Conservation (phyloP, 768 basidiomycete species). For the Russula compacta region DNA sequence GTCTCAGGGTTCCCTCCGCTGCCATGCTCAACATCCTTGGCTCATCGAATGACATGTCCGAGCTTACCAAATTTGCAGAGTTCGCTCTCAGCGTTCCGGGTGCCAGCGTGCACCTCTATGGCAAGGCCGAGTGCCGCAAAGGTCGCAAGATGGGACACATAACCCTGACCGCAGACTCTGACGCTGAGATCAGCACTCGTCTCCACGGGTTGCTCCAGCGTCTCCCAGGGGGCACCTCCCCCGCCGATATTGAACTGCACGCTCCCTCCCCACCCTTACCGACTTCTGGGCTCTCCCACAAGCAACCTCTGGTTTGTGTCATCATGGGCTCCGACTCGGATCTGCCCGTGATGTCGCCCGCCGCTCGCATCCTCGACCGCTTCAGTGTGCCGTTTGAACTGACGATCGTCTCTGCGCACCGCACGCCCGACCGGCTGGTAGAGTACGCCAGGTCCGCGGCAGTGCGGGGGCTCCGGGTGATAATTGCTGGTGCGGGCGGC, state of each 20-base stretch:
- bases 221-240: conserved; percentile 38
- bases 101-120: conserved; percentile 82
- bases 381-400: conserved; percentile 87
- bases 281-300: conserved; percentile 47
- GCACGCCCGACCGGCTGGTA: conserved; percentile 81
- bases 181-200: conserved; percentile 58
- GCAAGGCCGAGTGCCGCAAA: conserved; percentile 82
- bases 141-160: conserved; percentile 98
- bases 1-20: conserved; percentile 75
- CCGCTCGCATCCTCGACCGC: conserved; percentile 72
- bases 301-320: conserved; percentile 74
- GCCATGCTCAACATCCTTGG: conserved; percentile 96
- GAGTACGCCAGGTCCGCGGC: conserved; percentile 73
- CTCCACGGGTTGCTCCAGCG: conserved; percentile 68
- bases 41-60: conserved; percentile 52
- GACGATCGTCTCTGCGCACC: conserved; percentile 93
- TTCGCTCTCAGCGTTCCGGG: conserved; percentile 64
- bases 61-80: conserved; percentile 47
- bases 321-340: conserved; percentile 99
- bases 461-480: conserved; percentile 53
- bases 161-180: conserved; percentile 76
- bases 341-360: conserved; percentile 86
- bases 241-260: conserved; percentile 44
- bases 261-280: conserved; percentile 38
- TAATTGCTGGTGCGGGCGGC: conserved; percentile 97